Conservation (phyloP, 306 rosid genomes). For the Castanea mollissima region DNA sequence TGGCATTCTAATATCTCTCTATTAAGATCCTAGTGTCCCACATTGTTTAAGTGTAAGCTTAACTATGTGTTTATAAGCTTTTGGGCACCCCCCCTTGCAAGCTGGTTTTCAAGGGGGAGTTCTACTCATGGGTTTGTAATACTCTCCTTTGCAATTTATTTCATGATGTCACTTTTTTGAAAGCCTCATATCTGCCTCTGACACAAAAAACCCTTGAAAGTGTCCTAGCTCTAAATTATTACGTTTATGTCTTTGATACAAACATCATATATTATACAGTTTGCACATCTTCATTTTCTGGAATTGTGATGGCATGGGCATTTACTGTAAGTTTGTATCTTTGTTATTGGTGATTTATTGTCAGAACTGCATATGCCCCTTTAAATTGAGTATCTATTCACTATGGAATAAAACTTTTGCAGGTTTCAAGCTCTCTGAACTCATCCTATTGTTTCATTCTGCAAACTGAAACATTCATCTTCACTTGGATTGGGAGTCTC, state of each 20-base stretch:
- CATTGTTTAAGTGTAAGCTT: too few relatives aligned
- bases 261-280: not conserved
- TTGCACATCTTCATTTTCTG: not conserved
- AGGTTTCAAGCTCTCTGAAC: slow-evolving; percentile 83
- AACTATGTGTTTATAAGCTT: too few relatives aligned
- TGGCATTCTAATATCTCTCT: not conserved
- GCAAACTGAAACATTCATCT: slow-evolving; percentile 54
- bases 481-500: slow-evolving; percentile 88
- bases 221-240: not conserved
- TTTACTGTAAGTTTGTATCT: not conserved
- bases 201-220: too few relatives aligned
- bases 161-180: not conserved
- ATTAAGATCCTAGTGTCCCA: too few relatives aligned
- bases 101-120: too few relatives aligned
- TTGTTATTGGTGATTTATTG: not conserved
- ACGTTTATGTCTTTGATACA: not conserved
- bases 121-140: too few relatives aligned
- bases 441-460: slow-evolving; percentile 91
- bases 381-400: slow-evolving; percentile 20
- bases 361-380: not conserved
- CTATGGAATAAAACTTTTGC: slow-evolving; percentile 26
- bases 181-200: not conserved
- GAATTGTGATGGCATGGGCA: not conserved
- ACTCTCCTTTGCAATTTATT: not conserved
- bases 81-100: too few relatives aligned